These are phyloP conservation scores for Geotrichum armillariae DNA, from an alignment of 1,139 yeast genomes.

Conservation along the genomic window DNA sequence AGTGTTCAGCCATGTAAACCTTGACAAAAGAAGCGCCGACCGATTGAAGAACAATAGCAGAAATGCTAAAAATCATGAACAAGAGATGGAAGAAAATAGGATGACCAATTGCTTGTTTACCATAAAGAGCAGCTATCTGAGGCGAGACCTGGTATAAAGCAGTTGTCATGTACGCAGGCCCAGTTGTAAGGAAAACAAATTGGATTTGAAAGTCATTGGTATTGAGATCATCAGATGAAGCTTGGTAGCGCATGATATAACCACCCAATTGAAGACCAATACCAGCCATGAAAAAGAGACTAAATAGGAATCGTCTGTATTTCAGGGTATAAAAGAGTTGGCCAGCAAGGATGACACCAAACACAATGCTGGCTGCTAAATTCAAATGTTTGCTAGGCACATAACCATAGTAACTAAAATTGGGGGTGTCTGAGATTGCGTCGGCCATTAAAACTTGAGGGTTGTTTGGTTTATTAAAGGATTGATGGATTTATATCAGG, in stretches of 20 bases:
- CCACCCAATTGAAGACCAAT: constrained; percentile 67
- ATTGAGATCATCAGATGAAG: constrained; percentile 43
- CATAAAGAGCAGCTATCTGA: constrained; percentile 68
- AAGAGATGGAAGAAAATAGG: constrained; percentile 77
- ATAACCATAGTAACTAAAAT: constrained; percentile 46
- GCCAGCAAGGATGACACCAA: constrained; percentile 44
- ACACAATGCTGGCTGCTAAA: constrained; percentile 49
- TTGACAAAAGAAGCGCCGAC: no score
- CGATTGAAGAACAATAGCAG: constrained; percentile 77
- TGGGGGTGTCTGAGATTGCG: no score
- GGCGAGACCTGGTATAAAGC: constrained; percentile 80
- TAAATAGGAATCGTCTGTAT: constrained; percentile 74
- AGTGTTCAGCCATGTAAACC: constrained; percentile 71
- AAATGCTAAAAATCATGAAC: constrained; percentile 64
- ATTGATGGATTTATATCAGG: no score
- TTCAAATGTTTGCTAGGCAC: constrained; percentile 51
- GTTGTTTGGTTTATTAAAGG: no score
- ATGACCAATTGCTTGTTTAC: constrained; percentile 59
- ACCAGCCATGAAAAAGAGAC: constrained; percentile 61
- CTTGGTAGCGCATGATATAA: constrained; percentile 61
- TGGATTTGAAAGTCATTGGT: constrained; percentile 59
- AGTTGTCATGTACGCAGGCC: constrained; percentile 89
- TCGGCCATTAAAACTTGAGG: no score
- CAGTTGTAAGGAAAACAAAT: constrained; percentile 68
- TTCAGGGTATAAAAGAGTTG: constrained; percentile 47